Evolutionary conservation across 805 yeast species (phyloP).

Genomic region (Candida pseudoglaebosa): DNA sequence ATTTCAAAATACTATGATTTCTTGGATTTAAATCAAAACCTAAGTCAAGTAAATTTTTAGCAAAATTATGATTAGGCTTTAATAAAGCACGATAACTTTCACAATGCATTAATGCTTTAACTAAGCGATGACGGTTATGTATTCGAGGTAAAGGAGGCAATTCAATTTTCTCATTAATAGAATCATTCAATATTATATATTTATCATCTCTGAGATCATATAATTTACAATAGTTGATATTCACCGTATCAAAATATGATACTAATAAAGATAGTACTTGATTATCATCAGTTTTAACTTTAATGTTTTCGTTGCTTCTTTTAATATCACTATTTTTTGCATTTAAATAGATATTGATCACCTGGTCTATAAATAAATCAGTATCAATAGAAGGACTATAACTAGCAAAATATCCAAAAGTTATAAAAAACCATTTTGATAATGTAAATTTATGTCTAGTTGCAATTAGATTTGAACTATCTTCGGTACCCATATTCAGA

Average conservation of each 20-base stretch:
- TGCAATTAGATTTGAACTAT: constrained; percentile 12
- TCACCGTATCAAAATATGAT: constrained; percentile 22
- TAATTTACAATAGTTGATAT: constrained; percentile 19
- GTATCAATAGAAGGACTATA: constrained; percentile 17
- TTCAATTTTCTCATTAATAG: constrained; percentile 19
- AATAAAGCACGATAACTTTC: constrained; percentile 31
- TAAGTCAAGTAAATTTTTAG: constrained; percentile 13
- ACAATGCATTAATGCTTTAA: constrained; percentile 35
- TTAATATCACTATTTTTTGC: constrained; percentile 12
- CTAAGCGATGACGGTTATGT: constrained; percentile 23
- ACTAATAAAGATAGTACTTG: constrained; percentile 16
- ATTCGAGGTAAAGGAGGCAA: constrained; percentile 35
- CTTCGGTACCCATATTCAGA: constrained; percentile 4
- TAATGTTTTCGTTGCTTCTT: constrained; percentile 9
- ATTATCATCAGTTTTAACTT: constrained; percentile 6
- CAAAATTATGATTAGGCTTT: constrained; percentile 24
- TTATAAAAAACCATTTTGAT: constrained; percentile 12
- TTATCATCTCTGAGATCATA: constrained; percentile 13
- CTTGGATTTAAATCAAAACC: constrained; percentile 18
- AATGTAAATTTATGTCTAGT: constrained; percentile 14
- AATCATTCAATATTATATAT: constrained; percentile 20
- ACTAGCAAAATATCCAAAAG: constrained; percentile 24
- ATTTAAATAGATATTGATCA: constrained; percentile 28
- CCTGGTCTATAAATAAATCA: constrained; percentile 24
- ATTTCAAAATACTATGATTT: constrained; percentile 20